Conservation (phyloP, 352 stramenopile species). For the Phytopythium boreale region DNA sequence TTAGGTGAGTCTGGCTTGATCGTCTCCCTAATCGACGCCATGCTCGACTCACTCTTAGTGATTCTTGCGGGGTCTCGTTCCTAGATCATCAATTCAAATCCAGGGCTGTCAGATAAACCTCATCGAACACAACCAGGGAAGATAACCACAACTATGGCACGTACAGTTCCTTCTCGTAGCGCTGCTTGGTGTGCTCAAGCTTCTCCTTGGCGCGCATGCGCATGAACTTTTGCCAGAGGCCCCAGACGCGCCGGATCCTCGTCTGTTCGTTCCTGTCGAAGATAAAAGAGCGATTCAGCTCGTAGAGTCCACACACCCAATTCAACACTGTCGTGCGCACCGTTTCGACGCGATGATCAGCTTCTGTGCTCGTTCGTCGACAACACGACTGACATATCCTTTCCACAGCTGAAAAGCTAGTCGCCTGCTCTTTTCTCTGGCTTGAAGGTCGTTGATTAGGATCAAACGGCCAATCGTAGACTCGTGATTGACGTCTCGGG, state of each 20-base stretch:
- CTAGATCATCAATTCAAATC: slow-evolving; percentile 19
- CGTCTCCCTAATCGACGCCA: background rate
- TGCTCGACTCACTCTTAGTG: background rate
- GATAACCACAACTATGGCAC: slow-evolving; percentile 8
- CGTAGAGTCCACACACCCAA: background rate
- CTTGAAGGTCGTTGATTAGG: slow-evolving; percentile 63
- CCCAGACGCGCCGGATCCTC: slow-evolving; percentile 34
- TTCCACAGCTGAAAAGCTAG: slow-evolving; percentile 59
- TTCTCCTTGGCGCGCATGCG: slow-evolving; percentile 49
- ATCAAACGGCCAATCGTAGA: slow-evolving; percentile 60
- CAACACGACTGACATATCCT: slow-evolving; percentile 42
- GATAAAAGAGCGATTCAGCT: background rate
- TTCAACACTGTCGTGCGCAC: slow-evolving; percentile 9
- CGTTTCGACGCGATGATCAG: slow-evolving; percentile 49
- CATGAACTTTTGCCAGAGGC: slow-evolving; percentile 53
- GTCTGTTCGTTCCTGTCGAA: slow-evolving; percentile 46
- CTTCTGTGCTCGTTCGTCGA: slow-evolving; percentile 63
- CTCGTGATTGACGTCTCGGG: slow-evolving; percentile 34
- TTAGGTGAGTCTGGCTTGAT: background rate
- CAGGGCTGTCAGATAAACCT: background rate
- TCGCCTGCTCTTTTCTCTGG: slow-evolving; percentile 36
- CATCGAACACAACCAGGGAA: background rate
- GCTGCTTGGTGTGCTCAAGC: slow-evolving; percentile 40
- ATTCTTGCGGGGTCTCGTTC: slow-evolving; percentile 40
- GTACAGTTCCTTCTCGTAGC: slow-evolving; percentile 59